Percentiles rank a stretch among this genome's conserved stretches.
Conservation (phyloP, 2,329 filamentous ascomycete species). For the Trichoderma harzianum region DNA sequence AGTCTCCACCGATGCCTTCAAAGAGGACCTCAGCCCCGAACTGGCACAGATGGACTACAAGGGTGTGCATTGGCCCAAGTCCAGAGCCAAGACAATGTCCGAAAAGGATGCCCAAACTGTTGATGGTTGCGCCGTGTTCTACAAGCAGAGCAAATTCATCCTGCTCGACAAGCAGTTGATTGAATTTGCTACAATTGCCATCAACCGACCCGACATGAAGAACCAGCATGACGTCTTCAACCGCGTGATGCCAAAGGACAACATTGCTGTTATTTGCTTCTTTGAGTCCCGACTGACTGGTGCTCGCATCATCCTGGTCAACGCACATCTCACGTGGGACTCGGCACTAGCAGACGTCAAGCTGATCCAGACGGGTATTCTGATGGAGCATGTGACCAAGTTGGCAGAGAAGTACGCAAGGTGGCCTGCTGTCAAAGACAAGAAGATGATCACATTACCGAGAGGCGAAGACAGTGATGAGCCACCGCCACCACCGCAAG, state of each 20-base stretch:
- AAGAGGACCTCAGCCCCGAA: constrained; percentile 84
- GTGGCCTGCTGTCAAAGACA: constrained; percentile 77
- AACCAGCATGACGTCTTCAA: constrained; percentile 98
- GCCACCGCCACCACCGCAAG: constrained; percentile 48
- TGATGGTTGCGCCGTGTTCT: constrained; percentile 95
- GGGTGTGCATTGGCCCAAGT: constrained; percentile 88
- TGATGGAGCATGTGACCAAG: constrained; percentile 89
- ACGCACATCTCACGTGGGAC: constrained; percentile 95
- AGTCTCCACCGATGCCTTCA: constrained; percentile 86
- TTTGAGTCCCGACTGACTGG: constrained; percentile 89
- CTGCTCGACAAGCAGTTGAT: constrained; percentile 91
- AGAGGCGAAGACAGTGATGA: constrained; percentile 39
- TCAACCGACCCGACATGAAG: constrained; percentile 95
- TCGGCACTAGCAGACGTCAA: constrained; percentile 90
- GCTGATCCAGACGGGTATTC: constrained; percentile 88
- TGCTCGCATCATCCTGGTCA: constrained; percentile 87
- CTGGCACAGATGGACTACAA: constrained; percentile 87
- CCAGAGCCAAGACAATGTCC: constrained; percentile 84
- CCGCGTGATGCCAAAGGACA: constrained; percentile 96
- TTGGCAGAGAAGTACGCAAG: constrained; percentile 81
- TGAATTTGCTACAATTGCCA: constrained; percentile 86
- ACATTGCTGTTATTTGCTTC: constrained; percentile 89
- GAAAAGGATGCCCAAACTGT: constrained; percentile 86
- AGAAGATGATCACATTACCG: constrained; percentile 56
- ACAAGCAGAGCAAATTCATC: constrained; percentile 91